phyloP scores from a whole-genome alignment of 2,329 filamentous ascomycete genomes.

The Diaporthe amygdali region DNA sequence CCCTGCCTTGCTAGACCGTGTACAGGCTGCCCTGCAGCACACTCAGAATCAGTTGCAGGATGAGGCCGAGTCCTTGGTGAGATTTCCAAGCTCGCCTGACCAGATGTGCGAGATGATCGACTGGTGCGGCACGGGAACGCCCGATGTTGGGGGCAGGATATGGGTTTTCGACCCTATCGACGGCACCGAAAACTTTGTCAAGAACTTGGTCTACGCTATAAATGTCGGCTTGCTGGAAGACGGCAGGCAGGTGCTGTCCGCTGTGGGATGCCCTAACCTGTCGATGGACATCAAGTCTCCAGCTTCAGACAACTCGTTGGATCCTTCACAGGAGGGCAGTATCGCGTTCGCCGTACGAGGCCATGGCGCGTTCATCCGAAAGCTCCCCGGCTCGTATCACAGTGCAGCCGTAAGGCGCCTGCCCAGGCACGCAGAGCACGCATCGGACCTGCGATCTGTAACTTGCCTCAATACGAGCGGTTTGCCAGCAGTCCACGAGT shows the following conservation, averaged over 20 bases:
- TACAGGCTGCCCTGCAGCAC: constrained; percentile 42
- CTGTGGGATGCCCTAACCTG: constrained; percentile 49
- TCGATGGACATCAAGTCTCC: constrained; percentile 43
- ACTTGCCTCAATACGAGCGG: constrained; percentile 53
- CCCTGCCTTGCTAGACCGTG: constrained; percentile 46
- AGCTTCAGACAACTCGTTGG: constrained; percentile 49
- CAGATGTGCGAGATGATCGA: constrained; percentile 60
- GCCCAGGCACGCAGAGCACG: constrained; percentile 33
- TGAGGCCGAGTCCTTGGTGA: constrained; percentile 32
- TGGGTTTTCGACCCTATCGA: constrained; percentile 69
- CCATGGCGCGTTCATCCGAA: constrained; percentile 53
- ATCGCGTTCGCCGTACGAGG: constrained; percentile 56
- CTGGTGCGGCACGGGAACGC: constrained; percentile 49
- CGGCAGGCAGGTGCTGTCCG: constrained; percentile 54
- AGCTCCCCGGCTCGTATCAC: constrained; percentile 37
- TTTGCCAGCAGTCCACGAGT: constrained; percentile 51
- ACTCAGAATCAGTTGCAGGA: neutral
- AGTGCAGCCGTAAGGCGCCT: constrained; percentile 38
- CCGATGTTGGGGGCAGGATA: constrained; percentile 42
- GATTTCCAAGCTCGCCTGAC: constrained; percentile 43
- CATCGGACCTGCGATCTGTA: constrained; percentile 45
- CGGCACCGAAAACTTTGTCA: constrained; percentile 62
- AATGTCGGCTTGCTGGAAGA: constrained; percentile 59
- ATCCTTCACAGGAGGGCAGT: constrained; percentile 49
- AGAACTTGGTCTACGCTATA: constrained; percentile 60